phyloP scores from a whole-genome alignment of 164 flowering plant species.

The Aristolochia contorta region DNA sequence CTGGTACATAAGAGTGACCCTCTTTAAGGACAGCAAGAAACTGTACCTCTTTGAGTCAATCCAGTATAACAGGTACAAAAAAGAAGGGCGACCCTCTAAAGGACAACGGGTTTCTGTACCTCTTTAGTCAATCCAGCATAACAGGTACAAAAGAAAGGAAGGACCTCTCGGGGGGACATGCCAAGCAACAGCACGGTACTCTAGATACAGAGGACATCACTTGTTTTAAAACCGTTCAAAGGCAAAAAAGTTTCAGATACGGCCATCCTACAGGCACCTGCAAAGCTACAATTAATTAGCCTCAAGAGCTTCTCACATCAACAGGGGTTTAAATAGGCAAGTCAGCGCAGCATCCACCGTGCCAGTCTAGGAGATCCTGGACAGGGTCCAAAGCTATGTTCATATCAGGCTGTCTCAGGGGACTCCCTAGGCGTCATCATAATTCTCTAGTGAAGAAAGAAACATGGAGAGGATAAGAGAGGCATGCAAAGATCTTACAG shows the following conservation, averaged over 20 bases:
- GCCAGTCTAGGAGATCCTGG: conserved; percentile 57
- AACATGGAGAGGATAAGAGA: too few species aligned
- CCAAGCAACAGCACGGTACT: conserved; percentile 23
- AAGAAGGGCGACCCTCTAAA: too few species aligned
- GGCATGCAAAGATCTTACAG: too few species aligned
- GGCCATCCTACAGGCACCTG: conserved; percentile 74
- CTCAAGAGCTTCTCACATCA: conserved; percentile 35
- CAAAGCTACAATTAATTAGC: conserved; percentile 19
- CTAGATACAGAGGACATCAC: neutral
- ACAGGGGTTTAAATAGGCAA: conserved; percentile 71
- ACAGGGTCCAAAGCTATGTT: conserved; percentile 87
- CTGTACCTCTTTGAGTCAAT: too few species aligned
- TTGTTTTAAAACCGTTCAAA: too few species aligned
- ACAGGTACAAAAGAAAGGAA: too few species aligned
- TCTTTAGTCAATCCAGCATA: too few species aligned
- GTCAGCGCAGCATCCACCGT: conserved; percentile 77
- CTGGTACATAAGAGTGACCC: too few species aligned
- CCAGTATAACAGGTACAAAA: too few species aligned
- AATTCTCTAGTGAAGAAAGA: conserved; percentile 23
- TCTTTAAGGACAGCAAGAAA: too few species aligned
- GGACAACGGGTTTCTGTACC: too few species aligned
- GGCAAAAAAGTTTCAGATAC: conserved; percentile 23
- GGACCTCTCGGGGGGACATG: conserved; percentile 6
- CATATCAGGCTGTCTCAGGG: conserved; percentile 86
- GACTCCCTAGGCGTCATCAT: conserved; percentile 38